phyloP scores from a whole-genome alignment of 73 alveolate species.

The Tetrahymena malaccensis region DNA sequence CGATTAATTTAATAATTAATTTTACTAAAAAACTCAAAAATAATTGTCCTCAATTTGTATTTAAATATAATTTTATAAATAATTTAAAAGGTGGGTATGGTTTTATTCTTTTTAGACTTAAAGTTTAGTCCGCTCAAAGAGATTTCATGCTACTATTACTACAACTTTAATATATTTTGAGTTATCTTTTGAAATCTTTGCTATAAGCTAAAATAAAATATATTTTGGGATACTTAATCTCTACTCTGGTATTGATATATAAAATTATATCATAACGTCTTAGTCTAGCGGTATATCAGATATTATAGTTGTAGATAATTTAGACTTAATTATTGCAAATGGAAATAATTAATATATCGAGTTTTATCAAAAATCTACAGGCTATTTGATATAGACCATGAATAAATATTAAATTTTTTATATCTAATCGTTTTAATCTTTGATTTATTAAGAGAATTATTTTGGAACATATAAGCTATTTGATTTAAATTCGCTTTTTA shows the following conservation, averaged over 20 bases:
- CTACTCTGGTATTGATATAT: background rate
- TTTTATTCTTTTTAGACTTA: background rate
- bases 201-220: background rate
- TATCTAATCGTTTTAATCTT: background rate
- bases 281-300: background rate
- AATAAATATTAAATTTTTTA: background rate
- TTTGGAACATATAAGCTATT: background rate
- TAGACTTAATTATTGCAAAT: background rate
- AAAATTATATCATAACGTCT: background rate
- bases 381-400: background rate
- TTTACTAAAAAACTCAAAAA: no score
- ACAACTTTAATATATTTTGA: background rate
- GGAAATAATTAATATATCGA: background rate
- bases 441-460: background rate
- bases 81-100: background rate
- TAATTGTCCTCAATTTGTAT: no score
- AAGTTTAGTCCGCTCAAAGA: background rate
- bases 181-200: background rate
- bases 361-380: background rate
- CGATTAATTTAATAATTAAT: no score
- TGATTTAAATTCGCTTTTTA: background rate
- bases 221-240: background rate
- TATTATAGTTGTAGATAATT: background rate
- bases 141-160: background rate
- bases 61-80: no score